Evolutionary conservation across 345 rosid species (phyloP).

Genomic region (Linum lewisii): DNA sequence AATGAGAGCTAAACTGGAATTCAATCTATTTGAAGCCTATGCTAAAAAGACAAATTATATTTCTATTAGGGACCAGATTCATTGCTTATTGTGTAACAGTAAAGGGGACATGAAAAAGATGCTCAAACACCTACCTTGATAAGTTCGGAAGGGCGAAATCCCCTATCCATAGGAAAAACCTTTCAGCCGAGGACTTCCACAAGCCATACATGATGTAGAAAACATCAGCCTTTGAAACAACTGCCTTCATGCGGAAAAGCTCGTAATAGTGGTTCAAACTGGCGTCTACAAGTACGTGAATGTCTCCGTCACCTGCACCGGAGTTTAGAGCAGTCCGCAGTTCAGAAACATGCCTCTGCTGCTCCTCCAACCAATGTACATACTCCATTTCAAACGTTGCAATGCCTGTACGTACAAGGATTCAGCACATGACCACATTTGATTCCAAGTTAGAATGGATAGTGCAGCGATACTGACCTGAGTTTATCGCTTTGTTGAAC

Average conservation of each 20-base stretch:
- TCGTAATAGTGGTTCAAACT: conserved; percentile 67
- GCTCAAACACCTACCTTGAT: conserved; percentile 47
- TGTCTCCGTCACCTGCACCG: conserved; percentile 49
- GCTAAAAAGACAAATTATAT: too few species aligned
- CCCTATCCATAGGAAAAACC: conserved; percentile 97
- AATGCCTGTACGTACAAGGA: conserved; percentile 31
- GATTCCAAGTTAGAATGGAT: too few species aligned
- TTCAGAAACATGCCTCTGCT: conserved; percentile 46
- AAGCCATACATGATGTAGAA: conserved; percentile 73
- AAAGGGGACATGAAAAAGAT: neutral
- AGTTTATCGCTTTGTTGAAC: conserved; percentile 38
- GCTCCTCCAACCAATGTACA: conserved; percentile 78
- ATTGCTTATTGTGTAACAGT: too few species aligned
- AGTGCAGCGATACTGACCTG: conserved; percentile 38
- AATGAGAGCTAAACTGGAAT: too few species aligned
- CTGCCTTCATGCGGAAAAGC: conserved; percentile 75
- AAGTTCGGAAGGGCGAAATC: conserved; percentile 89
- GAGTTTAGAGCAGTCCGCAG: conserved; percentile 53
- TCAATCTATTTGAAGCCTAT: too few species aligned
- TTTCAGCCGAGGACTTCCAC: conserved; percentile 88
- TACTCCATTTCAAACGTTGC: conserved; percentile 85
- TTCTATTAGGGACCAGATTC: too few species aligned
- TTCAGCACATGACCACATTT: neutral
- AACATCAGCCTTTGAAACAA: conserved; percentile 69
- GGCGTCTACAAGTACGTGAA: conserved; percentile 50